Evolutionary conservation across 2,329 filamentous ascomycete species (phyloP), one percentile per base, ranked within the genome.

Genomic region (Zymoseptoria passerinii): DNA sequence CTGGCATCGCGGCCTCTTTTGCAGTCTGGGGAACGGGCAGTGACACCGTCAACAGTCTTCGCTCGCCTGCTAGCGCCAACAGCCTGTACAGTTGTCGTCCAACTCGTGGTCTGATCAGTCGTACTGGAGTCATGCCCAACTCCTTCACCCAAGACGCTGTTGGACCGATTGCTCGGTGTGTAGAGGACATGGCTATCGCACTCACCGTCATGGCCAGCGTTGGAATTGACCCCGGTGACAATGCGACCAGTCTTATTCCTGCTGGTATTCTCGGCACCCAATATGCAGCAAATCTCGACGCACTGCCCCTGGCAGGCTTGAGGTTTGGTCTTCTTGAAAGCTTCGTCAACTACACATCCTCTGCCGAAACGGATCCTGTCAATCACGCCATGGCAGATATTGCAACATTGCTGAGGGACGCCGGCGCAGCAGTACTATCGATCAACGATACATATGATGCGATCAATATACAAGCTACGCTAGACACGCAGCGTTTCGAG

Each of bases 401-500:
- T 50, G 71, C 82, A n/a, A 63, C 68, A 0, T 75, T 75, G 27
- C 70, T 87, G 0, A 55, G 68, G 29, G 64, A 66, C 0, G 75
- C 78, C 4, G 82, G 82, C 9, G 82, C 74, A 4, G 75, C 71
- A 0, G 63, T 85, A 2, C 65, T 85, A 16, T 75, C 78, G 29
- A 79, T 85, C 58, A 71, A 72, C 29, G 76, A 78, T 10, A 64
- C 75, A 10, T 85, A 83, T 67, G 80, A 86, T 63, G 74, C 80
- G 0, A 77, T 77, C 1, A 69, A 73, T 4, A 77, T 87, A 50
- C 35, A 44, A 44, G 66, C 73, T 27, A 18, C 50, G 8, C 74
- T 82, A 16, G 85, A 87, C 64, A 82, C 83, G 0, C 85, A 88
- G 64, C 76, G 76, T 8, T 84, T 76, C 66, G 85, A 88, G 65